Evolutionary conservation across 2,329 filamentous ascomycete genomes (phyloP), one percentile per base, ranked within the genome.

Genomic region (Hypocrella siamensis): DNA sequence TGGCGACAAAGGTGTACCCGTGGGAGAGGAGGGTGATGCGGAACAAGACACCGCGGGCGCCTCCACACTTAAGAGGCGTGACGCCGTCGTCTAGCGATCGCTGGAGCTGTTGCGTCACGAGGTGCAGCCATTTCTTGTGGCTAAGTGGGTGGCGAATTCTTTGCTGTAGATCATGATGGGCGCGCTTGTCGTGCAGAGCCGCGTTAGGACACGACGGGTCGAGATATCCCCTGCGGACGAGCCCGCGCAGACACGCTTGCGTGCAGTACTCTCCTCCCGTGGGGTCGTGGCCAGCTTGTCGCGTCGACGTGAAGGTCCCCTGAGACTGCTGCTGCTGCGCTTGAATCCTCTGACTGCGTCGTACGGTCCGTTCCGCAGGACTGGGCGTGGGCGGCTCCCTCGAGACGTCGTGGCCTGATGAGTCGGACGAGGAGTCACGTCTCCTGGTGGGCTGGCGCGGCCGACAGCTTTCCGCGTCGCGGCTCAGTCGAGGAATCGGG

Each of bases 1-100:
- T 65, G 31, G 48, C 44, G 17, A 56, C 44, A 31, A 65, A 54
- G 3, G 52, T 59, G 43, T 64, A 65, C 35, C 58, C 51, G 38
- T 63, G 52, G 3, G 35, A 42, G 18, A 53, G 39, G 26, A 65
- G 46, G 10, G 52, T 57, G 4, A 64, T 40, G 32, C 48, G 43
- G 38, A 65, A 64, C 6, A 63, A 40, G 4, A 51, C 54, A 12
- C 57, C 51, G 9, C 52, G 47, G 1, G 55, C 40, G 5, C 58
- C 53, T 19, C 42, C 34, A n/a, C 42, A 18, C 9, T 40, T 37
- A 0, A 61, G 35, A 11, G 33, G 42, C 2, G 37, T 36, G 16
- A 55, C 47, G 2, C 54, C 48, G 17, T 47, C 32, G 19, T 53
- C 53, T 3, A 55, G 32, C 6, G 44, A 46, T 4, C 27, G 31